Percentiles rank a stretch among this genome's conserved stretches.
These are phyloP conservation scores for Avena atlantica DNA, from an alignment of 176 grass and related monocot genomes.

Conservation along the genomic window DNA sequence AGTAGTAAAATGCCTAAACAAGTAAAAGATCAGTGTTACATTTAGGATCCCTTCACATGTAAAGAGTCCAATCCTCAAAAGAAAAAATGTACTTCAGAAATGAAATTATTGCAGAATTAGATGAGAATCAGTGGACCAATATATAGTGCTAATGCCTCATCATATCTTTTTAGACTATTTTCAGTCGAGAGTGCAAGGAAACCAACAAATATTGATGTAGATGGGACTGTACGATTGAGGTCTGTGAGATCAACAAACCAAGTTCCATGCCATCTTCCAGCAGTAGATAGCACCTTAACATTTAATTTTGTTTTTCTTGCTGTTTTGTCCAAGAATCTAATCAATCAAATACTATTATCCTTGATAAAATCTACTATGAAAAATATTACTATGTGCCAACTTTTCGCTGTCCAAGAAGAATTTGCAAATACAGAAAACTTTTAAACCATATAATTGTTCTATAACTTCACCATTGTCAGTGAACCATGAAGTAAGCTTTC, in stretches of 20 bases:
- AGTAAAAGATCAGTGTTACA: not conserved
- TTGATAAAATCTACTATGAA: too few relatives aligned
- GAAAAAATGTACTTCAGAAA: not conserved
- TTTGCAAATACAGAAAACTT: not conserved
- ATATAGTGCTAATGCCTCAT: not conserved
- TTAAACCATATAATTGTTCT: not conserved
- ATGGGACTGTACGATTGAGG: not conserved
- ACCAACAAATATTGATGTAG: not conserved
- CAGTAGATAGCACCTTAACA: not conserved
- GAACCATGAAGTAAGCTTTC: not conserved
- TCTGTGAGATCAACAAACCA: not conserved
- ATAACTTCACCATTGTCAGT: not conserved
- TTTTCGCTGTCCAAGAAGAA: not conserved
- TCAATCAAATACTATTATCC: not conserved
- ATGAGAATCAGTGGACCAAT: too few relatives aligned
- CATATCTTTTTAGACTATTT: not conserved
- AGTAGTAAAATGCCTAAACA: not conserved
- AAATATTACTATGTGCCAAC: not conserved
- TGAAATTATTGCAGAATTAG: not conserved
- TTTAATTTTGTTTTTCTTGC: not conserved
- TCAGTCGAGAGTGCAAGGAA: not conserved
- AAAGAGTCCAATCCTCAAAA: not conserved
- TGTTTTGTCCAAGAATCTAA: not conserved
- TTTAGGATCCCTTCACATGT: not conserved
- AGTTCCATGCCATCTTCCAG: not conserved